Conservation (phyloP, 2,329 filamentous ascomycete genomes). For the Venturia effusa region DNA sequence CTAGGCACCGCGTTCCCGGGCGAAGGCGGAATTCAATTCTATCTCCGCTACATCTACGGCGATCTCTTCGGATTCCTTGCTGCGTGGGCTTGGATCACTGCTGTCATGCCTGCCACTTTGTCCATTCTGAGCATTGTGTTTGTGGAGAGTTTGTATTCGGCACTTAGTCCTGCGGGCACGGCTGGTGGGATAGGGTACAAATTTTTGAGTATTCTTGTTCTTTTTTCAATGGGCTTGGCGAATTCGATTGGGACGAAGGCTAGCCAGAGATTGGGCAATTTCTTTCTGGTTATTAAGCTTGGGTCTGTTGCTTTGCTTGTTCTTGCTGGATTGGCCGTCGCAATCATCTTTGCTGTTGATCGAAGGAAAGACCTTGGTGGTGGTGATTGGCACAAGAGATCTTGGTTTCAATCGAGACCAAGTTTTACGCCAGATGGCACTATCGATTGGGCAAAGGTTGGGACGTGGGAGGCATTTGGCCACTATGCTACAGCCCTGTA, state of each 20-base stretch:
- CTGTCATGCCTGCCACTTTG: slow-evolving; percentile 53
- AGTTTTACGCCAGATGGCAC: slow-evolving; percentile 34
- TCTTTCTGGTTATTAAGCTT: slow-evolving; percentile 31
- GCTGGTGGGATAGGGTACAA: slow-evolving; percentile 18
- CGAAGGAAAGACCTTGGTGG: slow-evolving; percentile 21
- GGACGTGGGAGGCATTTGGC: slow-evolving; percentile 48
- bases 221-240: slow-evolving; percentile 29
- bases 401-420: slow-evolving; percentile 45
- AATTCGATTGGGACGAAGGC: slow-evolving; percentile 34
- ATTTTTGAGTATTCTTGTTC: slow-evolving; percentile 26
- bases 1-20: slow-evolving; percentile 52
- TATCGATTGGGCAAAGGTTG: slow-evolving; percentile 29
- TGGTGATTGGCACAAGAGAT: slow-evolving; percentile 30
- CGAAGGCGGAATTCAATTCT: slow-evolving; percentile 53
- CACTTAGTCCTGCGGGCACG: slow-evolving; percentile 2
- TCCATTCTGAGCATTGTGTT: slow-evolving; percentile 56
- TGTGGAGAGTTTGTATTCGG: slow-evolving; percentile 23
- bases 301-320: slow-evolving; percentile 23
- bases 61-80: slow-evolving; percentile 52
- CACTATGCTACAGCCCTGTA: slow-evolving; percentile 52
- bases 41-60: slow-evolving; percentile 50
- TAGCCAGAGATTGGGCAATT: slow-evolving; percentile 29
- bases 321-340: slow-evolving; percentile 20
- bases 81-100: slow-evolving; percentile 55
- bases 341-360: slow-evolving; percentile 21